Evolutionary conservation across 1,284 basidiomycete genomes (phyloP), one percentile per base, ranked within the genome.

Genomic region (Termitomyces sp.): DNA sequence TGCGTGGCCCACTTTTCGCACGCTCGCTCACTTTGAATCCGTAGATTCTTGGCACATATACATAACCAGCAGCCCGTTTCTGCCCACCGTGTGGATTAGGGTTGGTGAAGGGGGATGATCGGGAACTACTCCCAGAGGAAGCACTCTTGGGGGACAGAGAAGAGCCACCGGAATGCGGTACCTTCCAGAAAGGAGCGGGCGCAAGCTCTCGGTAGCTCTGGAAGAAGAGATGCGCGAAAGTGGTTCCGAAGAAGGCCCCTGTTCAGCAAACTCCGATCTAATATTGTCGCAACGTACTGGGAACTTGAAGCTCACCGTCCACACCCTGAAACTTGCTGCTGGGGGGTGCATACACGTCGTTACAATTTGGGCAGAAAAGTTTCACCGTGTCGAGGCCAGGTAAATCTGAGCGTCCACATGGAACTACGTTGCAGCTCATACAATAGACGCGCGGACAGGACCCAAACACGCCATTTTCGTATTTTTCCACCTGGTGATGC

Each of bases 191-290:
- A 1, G 93, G 91, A 30, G 89, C 87, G 1, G 91, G 90, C 4
- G 91, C 83, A 30, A 93, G 81, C 68, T 94, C 91, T 31, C 92
- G 88, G 74, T 97, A 99, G 57, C 91, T 94, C 68, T 98, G 95
- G 77, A 98, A 98, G 72, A 99, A 93, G 30, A 99, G 80, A 64
- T 98, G 94, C 0, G 96, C 83, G 69, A 99, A 99, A 7, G 97
- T 98, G 0, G 97, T 98, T 19, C 97, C 97, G 72, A 99, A 99
- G 75, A 97, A 99, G 16, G 97, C 96, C 53, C 94, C 93, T 97
- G 65, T 53, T 26, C 16, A 33, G 30, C 35, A 8, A 48, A 33
- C 5, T 62, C 58, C 52, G 57, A 21, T 56, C 53, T 41, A n/a
- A 33, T 39, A 64, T 52, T 64, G 53, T 19, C 13, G 51, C 24